Evolutionary conservation across 352 stramenopile genomes (phyloP).

Genomic region (Peronospora destructor): DNA sequence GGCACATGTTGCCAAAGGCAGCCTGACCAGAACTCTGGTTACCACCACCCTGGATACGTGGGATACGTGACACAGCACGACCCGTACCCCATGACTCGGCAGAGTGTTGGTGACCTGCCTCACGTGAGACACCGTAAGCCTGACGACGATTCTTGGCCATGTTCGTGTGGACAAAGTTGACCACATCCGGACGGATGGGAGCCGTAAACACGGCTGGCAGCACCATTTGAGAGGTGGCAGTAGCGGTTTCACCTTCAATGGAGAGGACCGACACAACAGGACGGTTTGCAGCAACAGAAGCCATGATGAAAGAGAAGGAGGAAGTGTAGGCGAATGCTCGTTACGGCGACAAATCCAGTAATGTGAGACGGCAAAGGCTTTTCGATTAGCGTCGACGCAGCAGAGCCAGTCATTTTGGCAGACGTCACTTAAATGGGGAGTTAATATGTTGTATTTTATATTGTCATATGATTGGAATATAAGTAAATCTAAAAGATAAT

Average conservation of each 20-base stretch:
- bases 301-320: constrained; percentile 48
- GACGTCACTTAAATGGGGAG: too few species aligned
- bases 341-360: constrained; percentile 55
- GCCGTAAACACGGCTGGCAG: constrained; percentile 95
- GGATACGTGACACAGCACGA: constrained; percentile 98
- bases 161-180: constrained; percentile 99
- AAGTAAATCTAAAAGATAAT: too few species aligned
- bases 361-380: constrained; percentile 11
- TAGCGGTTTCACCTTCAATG: constrained; percentile 60
- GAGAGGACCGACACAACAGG: constrained; percentile 95
- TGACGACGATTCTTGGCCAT: constrained; percentile 99
- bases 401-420: not conserved
- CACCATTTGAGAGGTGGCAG: constrained; percentile 85
- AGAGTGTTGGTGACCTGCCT: constrained; percentile 94
- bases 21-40: constrained; percentile 96
- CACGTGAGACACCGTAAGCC: constrained; percentile 95
- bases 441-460: too few species aligned
- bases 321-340: constrained; percentile 46
- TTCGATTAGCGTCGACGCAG: not conserved
- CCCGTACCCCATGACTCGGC: constrained; percentile 98
- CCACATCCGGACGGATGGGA: constrained; percentile 97
- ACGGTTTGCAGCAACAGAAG: constrained; percentile 87
- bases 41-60: constrained; percentile 96
- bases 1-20: constrained; percentile 99
- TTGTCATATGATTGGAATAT: too few species aligned